Evolutionary conservation across 2,329 filamentous ascomycete genomes (phyloP).

Genomic region (Exophiala alcalophila): DNA sequence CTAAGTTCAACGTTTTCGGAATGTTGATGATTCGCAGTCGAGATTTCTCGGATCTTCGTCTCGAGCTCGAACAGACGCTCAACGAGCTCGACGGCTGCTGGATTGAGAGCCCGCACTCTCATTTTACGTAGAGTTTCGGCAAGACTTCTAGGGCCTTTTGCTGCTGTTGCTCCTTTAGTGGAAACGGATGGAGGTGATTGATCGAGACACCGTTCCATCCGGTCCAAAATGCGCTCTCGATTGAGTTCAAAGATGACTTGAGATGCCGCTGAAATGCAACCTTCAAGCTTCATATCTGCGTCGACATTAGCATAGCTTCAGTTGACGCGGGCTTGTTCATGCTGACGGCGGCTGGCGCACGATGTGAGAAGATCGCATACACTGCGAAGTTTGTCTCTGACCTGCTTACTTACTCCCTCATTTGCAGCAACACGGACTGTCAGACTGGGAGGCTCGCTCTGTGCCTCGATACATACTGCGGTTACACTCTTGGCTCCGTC

Average conservation of each 20-base stretch:
- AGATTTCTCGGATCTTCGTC: constrained; percentile 1
- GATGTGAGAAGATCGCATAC: constrained; percentile 15
- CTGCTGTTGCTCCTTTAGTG: neutral
- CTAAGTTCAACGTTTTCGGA: neutral
- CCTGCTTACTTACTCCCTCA: constrained; percentile 8
- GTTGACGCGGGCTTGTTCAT: too few species aligned
- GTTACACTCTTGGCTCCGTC: constrained; percentile 32
- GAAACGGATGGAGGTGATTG: constrained; percentile 2
- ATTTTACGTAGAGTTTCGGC: constrained; percentile 5
- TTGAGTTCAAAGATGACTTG: constrained; percentile 6
- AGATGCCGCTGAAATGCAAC: constrained; percentile 7
- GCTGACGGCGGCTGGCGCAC: too few species aligned
- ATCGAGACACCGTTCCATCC: constrained; percentile 7
- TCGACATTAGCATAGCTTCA: constrained; percentile 1
- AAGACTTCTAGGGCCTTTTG: neutral
- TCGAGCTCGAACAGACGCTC: constrained; percentile 2
- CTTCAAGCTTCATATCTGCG: constrained; percentile 3
- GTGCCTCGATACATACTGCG: constrained; percentile 35
- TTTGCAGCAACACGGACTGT: constrained; percentile 16
- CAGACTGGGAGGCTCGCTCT: constrained; percentile 5
- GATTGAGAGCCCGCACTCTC: constrained; percentile 1
- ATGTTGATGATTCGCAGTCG: neutral
- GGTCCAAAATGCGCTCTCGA: constrained; percentile 8
- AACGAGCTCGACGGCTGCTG: neutral
- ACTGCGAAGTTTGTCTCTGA: neutral